Conservation (phyloP, 371 early-diverging fungal species). For the Mucor piriformis region DNA sequence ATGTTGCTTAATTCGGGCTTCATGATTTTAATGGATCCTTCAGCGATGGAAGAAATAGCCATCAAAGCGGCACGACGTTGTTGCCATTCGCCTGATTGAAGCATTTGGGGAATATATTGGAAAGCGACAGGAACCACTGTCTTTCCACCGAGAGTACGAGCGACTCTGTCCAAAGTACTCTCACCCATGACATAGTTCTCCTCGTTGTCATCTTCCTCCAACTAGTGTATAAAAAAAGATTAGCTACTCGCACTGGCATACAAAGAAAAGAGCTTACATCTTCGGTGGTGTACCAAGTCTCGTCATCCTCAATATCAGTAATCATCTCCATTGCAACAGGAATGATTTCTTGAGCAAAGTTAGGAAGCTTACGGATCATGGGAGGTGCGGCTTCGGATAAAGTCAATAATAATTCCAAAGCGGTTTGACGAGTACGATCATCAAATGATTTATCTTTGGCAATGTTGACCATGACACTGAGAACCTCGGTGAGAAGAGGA, state of each 20-base stretch:
- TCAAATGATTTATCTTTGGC: conserved; percentile 80
- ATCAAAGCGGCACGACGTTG: conserved; percentile 93
- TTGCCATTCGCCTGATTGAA: conserved; percentile 88
- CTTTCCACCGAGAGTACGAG: conserved; percentile 89
- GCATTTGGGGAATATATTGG: conserved; percentile 85
- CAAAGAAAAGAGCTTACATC: conserved; percentile 52
- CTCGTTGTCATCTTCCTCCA: conserved; percentile 90
- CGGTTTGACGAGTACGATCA: conserved; percentile 80
- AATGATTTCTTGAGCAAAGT: conserved; percentile 74
- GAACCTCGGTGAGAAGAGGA: conserved; percentile 69
- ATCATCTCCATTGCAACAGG: conserved; percentile 93
- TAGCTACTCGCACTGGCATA: neutral
- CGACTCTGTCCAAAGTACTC: conserved; percentile 94
- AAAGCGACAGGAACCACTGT: conserved; percentile 89
- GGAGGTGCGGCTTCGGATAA: conserved; percentile 85
- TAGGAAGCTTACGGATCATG: conserved; percentile 82
- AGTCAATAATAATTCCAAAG: conserved; percentile 89
- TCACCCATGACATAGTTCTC: conserved; percentile 89
- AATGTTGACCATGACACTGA: conserved; percentile 74
- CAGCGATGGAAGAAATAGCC: conserved; percentile 94
- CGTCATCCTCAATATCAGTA: conserved; percentile 86
- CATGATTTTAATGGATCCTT: conserved; percentile 95
- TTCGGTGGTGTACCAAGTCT: conserved; percentile 88
- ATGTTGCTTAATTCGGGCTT: conserved; percentile 86
- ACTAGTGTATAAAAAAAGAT: conserved; percentile 32